A percentile compares a stretch with the other conserved stretches of the same genome.
Evolutionary conservation across 2,329 filamentous ascomycete genomes (phyloP).

Genomic region (Epichloe coenophiala): DNA sequence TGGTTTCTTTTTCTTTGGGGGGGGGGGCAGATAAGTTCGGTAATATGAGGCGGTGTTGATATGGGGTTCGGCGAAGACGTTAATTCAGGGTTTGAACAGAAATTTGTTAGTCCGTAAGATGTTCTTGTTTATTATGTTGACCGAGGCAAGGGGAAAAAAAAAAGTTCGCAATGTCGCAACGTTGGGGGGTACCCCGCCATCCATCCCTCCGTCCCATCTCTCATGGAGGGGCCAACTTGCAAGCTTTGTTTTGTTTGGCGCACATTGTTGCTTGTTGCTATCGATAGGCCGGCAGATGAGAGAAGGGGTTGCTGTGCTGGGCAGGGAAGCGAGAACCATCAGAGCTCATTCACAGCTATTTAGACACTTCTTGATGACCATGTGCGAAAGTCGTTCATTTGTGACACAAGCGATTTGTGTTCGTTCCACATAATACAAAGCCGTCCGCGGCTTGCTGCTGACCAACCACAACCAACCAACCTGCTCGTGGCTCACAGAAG

Average conservation of each 20-base stretch:
- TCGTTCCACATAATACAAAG: background rate
- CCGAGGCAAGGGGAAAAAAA: background rate
- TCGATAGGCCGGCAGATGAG: background rate
- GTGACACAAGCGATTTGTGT: too few species aligned
- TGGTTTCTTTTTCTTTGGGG: slow-evolving; percentile 10
- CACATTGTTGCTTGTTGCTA: slow-evolving; percentile 1
- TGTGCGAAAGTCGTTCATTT: too few species aligned
- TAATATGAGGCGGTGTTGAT: background rate
- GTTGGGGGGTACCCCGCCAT: background rate
- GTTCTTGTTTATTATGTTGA: too few species aligned
- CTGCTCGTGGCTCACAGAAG: background rate
- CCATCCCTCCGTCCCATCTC: background rate
- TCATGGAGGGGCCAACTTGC: background rate
- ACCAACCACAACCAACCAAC: background rate
- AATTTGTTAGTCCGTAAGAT: too few species aligned
- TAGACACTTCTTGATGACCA: too few species aligned
- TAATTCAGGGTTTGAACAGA: too few species aligned
- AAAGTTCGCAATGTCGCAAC: background rate
- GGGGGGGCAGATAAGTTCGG: background rate
- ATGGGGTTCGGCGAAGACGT: background rate
- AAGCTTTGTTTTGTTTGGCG: background rate
- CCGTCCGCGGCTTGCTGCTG: background rate
- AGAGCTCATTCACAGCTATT: too few species aligned
- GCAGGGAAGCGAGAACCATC: too few species aligned
- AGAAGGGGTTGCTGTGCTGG: too few species aligned